Base-by-base conservation (phyloP, 495 filamentous ascomycete genomes). In the Lophiotrema nucula region DNA sequence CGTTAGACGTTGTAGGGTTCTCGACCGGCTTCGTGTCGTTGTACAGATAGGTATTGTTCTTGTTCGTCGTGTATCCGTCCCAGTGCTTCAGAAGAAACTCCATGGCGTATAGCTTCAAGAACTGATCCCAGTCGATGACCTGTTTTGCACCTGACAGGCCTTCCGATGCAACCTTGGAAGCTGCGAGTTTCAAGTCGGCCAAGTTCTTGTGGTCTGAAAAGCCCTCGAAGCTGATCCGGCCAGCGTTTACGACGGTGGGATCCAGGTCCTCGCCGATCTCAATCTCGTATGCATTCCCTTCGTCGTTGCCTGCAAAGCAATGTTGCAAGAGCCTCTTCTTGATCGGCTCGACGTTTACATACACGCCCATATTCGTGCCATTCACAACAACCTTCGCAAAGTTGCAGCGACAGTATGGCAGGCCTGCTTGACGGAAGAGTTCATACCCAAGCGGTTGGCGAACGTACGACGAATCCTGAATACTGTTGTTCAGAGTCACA, bases 41-140 rank as follows among this genome's bases (percentile, higher is more conserved):
- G 52, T 55, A 55, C n/a, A 55, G 13, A 26, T 55, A 55, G 2
- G 52, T 55, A 15, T 55, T 55, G 23, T 55, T 55, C 16, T 18
- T 55, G 16, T 55, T 44, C 37, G 28, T 24, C 18, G 52, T 31
- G 41, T 45, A 55, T 18, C 52, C 52, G 23, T 55, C 52, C 52
- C 52, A 55, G 26, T 55, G 52, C 22, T 55, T 55, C 22, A 55
- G 23, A 1, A 55, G 52, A 12, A 41, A 15, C 41, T 55, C 52
- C 52, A 55, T 55, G 3, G 52, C 52, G 22, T 33, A 45, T 19
- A 55, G 31, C 11, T 23, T 26, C 11, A 28, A 28, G 39, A 45
- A 55, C 4, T 26, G 13, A 26, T 55, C 52, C 1, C 44, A 23
- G 18, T 55, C 52, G 16, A 55, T 28, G 2, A 55, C 19, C 27